Evolutionary conservation across 1,284 basidiomycete species (phyloP).

Genomic region (Stereum hirsutum): DNA sequence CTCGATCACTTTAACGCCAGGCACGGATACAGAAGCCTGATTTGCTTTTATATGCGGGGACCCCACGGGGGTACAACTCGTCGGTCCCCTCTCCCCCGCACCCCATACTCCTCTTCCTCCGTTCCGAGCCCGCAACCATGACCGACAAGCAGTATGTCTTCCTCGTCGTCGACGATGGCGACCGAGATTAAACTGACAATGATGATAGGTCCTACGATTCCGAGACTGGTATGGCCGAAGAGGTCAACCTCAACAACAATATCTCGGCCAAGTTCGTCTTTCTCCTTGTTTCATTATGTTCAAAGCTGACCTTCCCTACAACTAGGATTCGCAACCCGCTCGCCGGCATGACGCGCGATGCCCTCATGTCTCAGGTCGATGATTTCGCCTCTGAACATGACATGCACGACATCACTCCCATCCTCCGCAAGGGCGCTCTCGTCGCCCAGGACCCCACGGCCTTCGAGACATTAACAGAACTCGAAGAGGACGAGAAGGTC

Average conservation of each 20-base stretch:
- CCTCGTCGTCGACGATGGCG: no score
- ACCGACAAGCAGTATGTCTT: no score
- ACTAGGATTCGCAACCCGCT: neutral
- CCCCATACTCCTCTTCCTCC: no score
- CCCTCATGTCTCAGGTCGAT: neutral
- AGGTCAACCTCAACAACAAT: neutral
- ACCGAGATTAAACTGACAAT: no score
- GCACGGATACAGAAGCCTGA: no score
- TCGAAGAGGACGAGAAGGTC: neutral
- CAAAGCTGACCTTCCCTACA: neutral
- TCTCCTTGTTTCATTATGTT: neutral
- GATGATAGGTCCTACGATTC: no score
- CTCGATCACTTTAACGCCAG: no score
- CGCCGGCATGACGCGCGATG: neutral
- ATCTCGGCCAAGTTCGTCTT: neutral
- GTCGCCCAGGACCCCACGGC: neutral
- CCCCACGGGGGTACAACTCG: no score
- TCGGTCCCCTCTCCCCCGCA: no score
- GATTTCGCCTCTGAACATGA: neutral
- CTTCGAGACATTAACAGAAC: neutral
- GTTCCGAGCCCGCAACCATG: no score
- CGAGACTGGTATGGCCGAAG: neutral
- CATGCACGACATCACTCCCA: neutral
- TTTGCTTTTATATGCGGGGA: no score
- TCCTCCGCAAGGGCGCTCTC: constrained; percentile 1